Percentiles rank a stretch among this genome's conserved stretches.
phyloP scores from a whole-genome alignment of 257 asterid genomes.

The Solanum gandarillasii region DNA sequence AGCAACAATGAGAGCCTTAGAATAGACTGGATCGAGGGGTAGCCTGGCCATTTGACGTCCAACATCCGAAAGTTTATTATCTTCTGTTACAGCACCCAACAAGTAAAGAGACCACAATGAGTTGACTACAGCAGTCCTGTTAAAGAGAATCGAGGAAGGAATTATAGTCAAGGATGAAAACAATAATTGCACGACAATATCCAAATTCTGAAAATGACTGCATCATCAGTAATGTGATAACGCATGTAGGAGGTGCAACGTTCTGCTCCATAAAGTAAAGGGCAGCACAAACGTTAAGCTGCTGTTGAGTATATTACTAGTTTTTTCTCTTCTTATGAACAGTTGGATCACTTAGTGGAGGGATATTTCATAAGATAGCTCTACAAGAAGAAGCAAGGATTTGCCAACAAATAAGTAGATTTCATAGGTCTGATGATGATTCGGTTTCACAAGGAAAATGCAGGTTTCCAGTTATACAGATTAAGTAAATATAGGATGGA shows the following conservation, averaged over 20 bases:
- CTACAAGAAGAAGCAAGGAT: background rate
- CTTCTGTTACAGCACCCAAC: constrained; percentile 87
- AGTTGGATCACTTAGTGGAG: background rate
- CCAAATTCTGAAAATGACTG: background rate
- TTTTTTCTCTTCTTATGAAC: background rate
- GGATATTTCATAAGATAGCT: background rate
- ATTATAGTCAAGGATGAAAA: background rate
- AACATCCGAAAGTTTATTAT: constrained; percentile 62
- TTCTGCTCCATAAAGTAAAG: background rate
- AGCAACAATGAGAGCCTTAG: constrained; percentile 89
- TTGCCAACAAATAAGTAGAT: background rate
- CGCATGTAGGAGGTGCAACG: background rate
- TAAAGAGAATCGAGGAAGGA: background rate
- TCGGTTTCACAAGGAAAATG: background rate
- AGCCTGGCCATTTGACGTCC: constrained; percentile 90
- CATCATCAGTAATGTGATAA: background rate
- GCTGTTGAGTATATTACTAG: background rate
- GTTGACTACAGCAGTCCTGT: constrained; percentile 78
- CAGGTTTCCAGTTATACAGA: background rate
- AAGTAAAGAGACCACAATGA: constrained; percentile 74
- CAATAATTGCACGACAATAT: background rate
- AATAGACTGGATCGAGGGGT: constrained; percentile 82
- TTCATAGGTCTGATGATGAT: background rate
- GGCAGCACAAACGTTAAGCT: background rate
- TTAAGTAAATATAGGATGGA: background rate